These are phyloP conservation scores for Floccularia luteovirens DNA, from an alignment of 768 basidiomycete genomes.

Conservation along the genomic window DNA sequence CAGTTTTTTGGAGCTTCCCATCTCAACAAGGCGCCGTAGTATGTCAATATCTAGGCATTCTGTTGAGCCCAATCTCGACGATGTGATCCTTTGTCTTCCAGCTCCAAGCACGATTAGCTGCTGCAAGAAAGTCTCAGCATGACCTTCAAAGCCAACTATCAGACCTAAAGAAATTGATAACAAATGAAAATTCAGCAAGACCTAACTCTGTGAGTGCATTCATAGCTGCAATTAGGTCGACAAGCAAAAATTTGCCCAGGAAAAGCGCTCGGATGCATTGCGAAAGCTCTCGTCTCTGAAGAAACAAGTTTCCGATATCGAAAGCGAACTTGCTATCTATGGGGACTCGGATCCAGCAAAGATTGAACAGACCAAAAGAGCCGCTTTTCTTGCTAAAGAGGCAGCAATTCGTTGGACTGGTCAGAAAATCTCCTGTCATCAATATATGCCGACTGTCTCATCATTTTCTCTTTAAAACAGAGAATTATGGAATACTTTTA, in stretches of 20 bases:
- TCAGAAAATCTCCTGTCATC: slow-evolving; percentile 22
- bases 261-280: slow-evolving; percentile 45
- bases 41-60: slow-evolving; percentile 6
- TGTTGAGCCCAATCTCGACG: background rate
- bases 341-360: slow-evolving; percentile 81
- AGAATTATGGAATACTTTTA: slow-evolving; percentile 64
- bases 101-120: slow-evolving; percentile 51
- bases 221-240: slow-evolving; percentile 1
- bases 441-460: background rate
- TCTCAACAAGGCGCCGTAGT: slow-evolving; percentile 81
- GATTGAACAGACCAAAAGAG: slow-evolving; percentile 70
- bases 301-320: slow-evolving; percentile 41
- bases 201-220: slow-evolving; percentile 44
- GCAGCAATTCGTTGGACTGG: slow-evolving; percentile 87
- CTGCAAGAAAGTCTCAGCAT: slow-evolving; percentile 38
- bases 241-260: slow-evolving; percentile 27
- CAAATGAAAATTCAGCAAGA: slow-evolving; percentile 42
- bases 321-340: slow-evolving; percentile 68
- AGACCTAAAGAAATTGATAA: slow-evolving; percentile 41
- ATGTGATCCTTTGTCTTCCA: slow-evolving; percentile 14
- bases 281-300: slow-evolving; percentile 38
- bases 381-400: slow-evolving; percentile 71
- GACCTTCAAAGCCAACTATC: slow-evolving; percentile 35
- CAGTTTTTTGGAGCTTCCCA: slow-evolving; percentile 96
- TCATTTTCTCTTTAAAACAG: slow-evolving; percentile 21